Base-by-base conservation (phyloP, 2,329 filamentous ascomycete species). In the Paramyrothecium roridum region DNA sequence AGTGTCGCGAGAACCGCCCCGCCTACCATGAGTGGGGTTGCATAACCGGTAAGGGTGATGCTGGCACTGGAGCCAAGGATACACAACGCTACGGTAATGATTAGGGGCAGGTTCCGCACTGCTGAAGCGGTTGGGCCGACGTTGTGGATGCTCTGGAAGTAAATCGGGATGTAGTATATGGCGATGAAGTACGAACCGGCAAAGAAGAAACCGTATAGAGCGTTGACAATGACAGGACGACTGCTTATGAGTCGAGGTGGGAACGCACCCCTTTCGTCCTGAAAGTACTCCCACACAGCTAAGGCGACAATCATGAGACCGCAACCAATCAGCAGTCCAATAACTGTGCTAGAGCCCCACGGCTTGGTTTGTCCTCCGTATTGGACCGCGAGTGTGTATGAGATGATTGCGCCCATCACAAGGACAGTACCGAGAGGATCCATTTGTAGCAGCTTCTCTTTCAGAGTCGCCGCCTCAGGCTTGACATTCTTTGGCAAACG, bases 401-500 rank as follows among this genome's bases (percentile, higher is more conserved):
- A 58, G 65, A 77, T 55, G 67, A 72, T 58, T 62, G 65, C 59
- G 61, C 63, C 61, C 70, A 79, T 72, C 20, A 77, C 60, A 45
- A 76, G 63, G n/a, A 72, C 63, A 7, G 74, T 70, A 2, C 79
- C 80, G 2, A 74, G 56, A 4, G 76, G 69, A 57, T 82, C 80
- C 69, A 82, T 76, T 59, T 81, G 76, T 0, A 74, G 64, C 19
- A 80, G 52, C 66, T 80, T 80, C 61, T 80, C 75, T 7, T 65
- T 61, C 8, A 77, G 60, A 2, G 73, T 60, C 2, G 74, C 68
- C 56, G 70, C 51, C 21, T 62, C 66, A 2, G 75, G 75, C 1
- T 73, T 63, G 20, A 73, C 76, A 53, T 65, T 68, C 40, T 64
- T 66, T 22, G 74, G 77, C 20, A 73, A 74, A 48, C 65, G 66